Evolutionary conservation across 495 filamentous ascomycete genomes (phyloP).

Genomic region (Beverwykella pulmonaria): DNA sequence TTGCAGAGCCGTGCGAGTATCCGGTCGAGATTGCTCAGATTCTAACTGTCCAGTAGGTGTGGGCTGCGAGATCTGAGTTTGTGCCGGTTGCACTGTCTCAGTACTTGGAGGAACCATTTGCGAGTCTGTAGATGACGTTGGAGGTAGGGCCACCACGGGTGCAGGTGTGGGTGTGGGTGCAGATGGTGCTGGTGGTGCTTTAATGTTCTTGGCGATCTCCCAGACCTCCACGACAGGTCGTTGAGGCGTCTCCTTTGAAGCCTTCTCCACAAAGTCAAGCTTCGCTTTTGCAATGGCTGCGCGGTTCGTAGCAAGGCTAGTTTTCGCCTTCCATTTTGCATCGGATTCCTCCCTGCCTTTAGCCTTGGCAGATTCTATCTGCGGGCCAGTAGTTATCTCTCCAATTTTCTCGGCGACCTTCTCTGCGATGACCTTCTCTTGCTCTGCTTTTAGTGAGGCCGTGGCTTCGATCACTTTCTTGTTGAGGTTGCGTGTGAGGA

Average conservation of each 20-base stretch:
- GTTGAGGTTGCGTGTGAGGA: slow-evolving; percentile 67
- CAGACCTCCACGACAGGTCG: slow-evolving; percentile 82
- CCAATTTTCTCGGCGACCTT: slow-evolving; percentile 40
- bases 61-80: slow-evolving; percentile 4
- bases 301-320: slow-evolving; percentile 81
- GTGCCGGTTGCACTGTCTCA: slow-evolving; percentile 6
- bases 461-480: slow-evolving; percentile 49
- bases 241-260: slow-evolving; percentile 80
- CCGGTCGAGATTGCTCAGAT: slow-evolving; percentile 1
- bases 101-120: background rate
- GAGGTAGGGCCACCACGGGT: background rate
- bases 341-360: slow-evolving; percentile 56
- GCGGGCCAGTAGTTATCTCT: too few relatives aligned
- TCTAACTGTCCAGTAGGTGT: background rate
- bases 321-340: slow-evolving; percentile 63
- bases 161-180: too few relatives aligned
- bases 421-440: slow-evolving; percentile 49
- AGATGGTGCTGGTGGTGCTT: slow-evolving; percentile 25
- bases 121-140: background rate
- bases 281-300: slow-evolving; percentile 66
- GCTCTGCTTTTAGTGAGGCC: slow-evolving; percentile 39
- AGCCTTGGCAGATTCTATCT: slow-evolving; percentile 49
- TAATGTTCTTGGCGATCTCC: slow-evolving; percentile 69
- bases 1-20: background rate
- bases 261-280: slow-evolving; percentile 74